Evolutionary conservation across 2,329 filamentous ascomycete genomes (phyloP), one percentile per base, ranked within the genome.

Genomic region (Aspergillus ruber): DNA sequence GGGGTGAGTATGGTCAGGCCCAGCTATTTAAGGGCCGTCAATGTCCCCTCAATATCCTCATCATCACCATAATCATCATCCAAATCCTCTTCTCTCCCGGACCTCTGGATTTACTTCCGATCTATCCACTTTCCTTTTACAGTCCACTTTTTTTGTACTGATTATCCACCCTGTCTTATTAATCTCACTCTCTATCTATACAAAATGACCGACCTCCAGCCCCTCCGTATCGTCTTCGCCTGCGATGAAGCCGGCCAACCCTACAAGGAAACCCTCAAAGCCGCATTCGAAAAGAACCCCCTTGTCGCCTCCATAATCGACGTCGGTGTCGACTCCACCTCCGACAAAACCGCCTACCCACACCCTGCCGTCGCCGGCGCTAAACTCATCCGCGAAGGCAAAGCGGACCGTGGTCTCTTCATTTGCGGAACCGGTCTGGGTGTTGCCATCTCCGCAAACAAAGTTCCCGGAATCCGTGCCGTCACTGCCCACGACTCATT

Each of bases 401-500:
- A 74, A 59, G 85, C 80, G 45, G 88, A 94, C 69, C 84, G 88
- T 45, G 88, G 87, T 0, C 75, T 94, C 33, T 69, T 70, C 55
- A 88, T 94, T 72, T 94, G 88, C 71, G 88, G 89, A 2, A 94
- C 89, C 0, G 89, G 89, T 0, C 78, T 95, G 6, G 89, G 89
- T 17, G 89, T 95, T 6, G 88, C 89, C 58, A 94, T 94, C 64
- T 74, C 81, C n/a, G 89, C 89, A 56, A 94, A 94, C 77, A 94
- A 94, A 69, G 82, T 94, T 54, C 84, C 83, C 48, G 88, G 88
- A 5, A 82, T 94, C 51, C 77, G 88, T 20, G 89, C 89, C n/a
- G 89, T 94, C 15, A 94, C 88, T 4, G 89, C 89, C 1, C 89
- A 95, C 66, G 89, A 94, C 65, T 84, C 83, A 56, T 95, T 90